Percentiles rank a stretch among this genome's conserved stretches.
Evolutionary conservation across 2,329 filamentous ascomycete genomes (phyloP).

Genomic region (Fusarium circinatum): DNA sequence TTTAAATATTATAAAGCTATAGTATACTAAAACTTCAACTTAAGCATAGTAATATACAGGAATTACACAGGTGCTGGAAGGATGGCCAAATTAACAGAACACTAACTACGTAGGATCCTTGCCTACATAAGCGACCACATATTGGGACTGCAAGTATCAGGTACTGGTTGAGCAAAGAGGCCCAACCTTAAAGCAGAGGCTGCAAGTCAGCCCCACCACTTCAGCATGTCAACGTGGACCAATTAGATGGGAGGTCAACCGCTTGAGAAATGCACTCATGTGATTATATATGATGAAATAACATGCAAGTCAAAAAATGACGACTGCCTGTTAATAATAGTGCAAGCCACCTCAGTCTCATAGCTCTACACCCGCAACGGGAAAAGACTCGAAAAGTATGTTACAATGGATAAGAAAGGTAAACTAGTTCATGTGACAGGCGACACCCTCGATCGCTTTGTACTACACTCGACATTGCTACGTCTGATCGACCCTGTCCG

Average conservation of each 20-base stretch:
- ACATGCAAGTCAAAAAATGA: neutral
- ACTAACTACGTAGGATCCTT: neutral
- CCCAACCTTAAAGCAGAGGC: neutral
- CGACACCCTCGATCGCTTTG: neutral
- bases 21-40: too few relatives aligned
- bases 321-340: neutral
- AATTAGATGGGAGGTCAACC: neutral
- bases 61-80: too few relatives aligned
- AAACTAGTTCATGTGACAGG: neutral
- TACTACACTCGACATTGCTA: neutral
- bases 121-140: neutral
- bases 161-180: neutral
- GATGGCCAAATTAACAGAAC: too few relatives aligned
- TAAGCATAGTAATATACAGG: too few relatives aligned
- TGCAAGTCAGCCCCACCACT: neutral
- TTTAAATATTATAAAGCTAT: too few relatives aligned
- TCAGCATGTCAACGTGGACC: neutral
- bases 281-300: neutral
- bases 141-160: neutral
- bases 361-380: neutral
- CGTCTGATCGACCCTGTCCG: conserved; percentile 14
- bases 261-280: neutral
- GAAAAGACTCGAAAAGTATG: too few relatives aligned
- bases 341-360: neutral
- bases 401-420: neutral